Evolutionary conservation across 2,329 filamentous ascomycete genomes (phyloP).

Genomic region (Cryphonectria carpinicola): DNA sequence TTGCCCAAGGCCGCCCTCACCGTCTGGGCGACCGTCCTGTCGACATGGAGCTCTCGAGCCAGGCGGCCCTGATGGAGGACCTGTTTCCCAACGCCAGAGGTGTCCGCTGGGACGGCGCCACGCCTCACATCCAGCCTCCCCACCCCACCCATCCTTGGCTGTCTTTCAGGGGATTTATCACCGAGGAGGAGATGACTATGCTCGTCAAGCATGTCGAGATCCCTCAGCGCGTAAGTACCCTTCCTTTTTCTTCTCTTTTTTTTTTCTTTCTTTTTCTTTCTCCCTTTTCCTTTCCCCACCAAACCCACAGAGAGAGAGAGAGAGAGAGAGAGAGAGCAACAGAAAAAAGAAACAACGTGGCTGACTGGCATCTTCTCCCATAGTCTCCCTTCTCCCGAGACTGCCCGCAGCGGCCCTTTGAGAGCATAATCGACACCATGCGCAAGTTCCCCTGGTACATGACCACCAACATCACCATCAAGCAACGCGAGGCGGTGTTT

Average conservation of each 20-base stretch:
- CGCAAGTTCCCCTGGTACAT: constrained; percentile 67
- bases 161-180: constrained; percentile 64
- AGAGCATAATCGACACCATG: constrained; percentile 66
- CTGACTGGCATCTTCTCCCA: constrained; percentile 15
- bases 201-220: constrained; percentile 66
- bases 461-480: constrained; percentile 59
- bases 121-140: constrained; percentile 46
- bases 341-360: neutral
- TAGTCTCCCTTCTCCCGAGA: constrained; percentile 64
- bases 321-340: too few species aligned
- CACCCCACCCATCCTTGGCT: constrained; percentile 48
- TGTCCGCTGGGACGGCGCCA: constrained; percentile 56
- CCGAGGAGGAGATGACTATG: constrained; percentile 66
- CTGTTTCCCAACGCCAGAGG: constrained; percentile 63
- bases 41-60: constrained; percentile 60
- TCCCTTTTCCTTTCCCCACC: too few species aligned
- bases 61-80: constrained; percentile 61
- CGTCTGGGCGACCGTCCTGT: constrained; percentile 62
- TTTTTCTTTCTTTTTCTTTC: too few species aligned
- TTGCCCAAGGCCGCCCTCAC: constrained; percentile 44
- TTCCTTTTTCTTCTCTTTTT: too few species aligned
- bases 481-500: constrained; percentile 59
- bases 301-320: too few species aligned
- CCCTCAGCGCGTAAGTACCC: constrained; percentile 60
- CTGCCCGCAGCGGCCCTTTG: constrained; percentile 67